phyloP scores from a whole-genome alignment of 2,329 filamentous ascomycete species.

The Pyrenochaeta sp. region DNA sequence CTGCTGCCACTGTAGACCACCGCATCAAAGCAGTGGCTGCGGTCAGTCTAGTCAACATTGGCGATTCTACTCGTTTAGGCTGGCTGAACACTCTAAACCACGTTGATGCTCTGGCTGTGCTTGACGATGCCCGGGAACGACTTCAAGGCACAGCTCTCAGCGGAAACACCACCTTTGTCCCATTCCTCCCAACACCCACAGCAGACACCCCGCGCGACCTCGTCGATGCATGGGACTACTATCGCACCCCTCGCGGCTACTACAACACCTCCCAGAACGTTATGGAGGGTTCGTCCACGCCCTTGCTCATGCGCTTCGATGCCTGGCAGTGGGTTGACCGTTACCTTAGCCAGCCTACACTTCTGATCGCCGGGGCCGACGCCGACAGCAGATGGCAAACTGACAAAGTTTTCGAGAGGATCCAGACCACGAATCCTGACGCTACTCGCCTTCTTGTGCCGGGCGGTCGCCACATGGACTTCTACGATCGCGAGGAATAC shows the following conservation, averaged over 20 bases:
- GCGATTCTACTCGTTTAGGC: neutral
- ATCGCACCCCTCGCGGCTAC: neutral
- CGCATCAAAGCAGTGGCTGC: conserved; percentile 1
- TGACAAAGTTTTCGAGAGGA: neutral
- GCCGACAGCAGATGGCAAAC: conserved; percentile 4
- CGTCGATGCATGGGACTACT: conserved; percentile 1
- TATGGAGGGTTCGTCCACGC: neutral
- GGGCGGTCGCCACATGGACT: conserved; percentile 5
- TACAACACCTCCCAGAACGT: neutral
- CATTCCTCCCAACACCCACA: neutral
- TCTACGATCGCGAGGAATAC: conserved; percentile 1
- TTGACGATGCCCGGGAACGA: neutral
- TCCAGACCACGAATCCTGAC: neutral
- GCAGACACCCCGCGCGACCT: neutral
- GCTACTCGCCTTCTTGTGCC: neutral
- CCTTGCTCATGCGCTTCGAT: neutral
- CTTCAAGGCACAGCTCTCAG: neutral
- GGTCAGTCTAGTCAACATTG: conserved; percentile 1
- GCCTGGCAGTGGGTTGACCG: neutral
- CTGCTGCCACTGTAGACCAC: neutral
- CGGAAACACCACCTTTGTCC: neutral
- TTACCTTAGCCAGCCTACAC: neutral
- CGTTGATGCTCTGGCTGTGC: neutral
- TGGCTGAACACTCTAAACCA: neutral
- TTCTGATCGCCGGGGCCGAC: conserved; percentile 1